A percentile compares a stretch with the other conserved stretches of the same genome.
These are phyloP conservation scores for Eragrostis curvula DNA, from an alignment of 176 grass and related monocot species.

Conservation along the genomic window DNA sequence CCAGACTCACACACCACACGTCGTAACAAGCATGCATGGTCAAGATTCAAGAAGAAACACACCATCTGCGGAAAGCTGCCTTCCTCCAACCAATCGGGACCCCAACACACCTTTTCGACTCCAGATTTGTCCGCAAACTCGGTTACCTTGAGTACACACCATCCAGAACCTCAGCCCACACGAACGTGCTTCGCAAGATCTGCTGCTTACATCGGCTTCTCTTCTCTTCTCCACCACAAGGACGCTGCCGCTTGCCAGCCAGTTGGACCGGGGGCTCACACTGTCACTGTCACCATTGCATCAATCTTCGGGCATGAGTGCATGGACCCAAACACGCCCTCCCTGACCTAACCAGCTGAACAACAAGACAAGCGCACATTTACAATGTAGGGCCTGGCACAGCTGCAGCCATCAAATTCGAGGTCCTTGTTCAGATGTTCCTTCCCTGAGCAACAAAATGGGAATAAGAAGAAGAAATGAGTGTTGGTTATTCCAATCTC, in stretches of 20 bases:
- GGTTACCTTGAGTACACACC: constrained; percentile 27
- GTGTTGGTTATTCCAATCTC: not conserved
- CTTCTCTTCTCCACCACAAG: constrained; percentile 8
- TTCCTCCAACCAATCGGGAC: constrained; percentile 32
- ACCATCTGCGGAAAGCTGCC: constrained; percentile 36
- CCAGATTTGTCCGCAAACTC: constrained; percentile 23
- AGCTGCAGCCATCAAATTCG: constrained; percentile 31
- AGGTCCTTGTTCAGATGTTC: constrained; percentile 9
- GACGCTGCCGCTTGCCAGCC: constrained; percentile 12
- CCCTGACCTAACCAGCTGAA: constrained; percentile 40
- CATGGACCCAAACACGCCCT: constrained; percentile 26
- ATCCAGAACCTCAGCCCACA: constrained; percentile 35
- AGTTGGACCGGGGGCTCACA: not conserved
- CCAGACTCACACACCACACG: constrained; percentile 3
- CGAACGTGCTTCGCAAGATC: constrained; percentile 34
- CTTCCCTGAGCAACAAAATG: constrained; percentile 29
- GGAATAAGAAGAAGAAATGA: constrained; percentile 14
- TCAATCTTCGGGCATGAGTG: constrained; percentile 34
- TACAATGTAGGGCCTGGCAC: constrained; percentile 45
- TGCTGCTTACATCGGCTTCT: not conserved
- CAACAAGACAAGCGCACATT: constrained; percentile 56
- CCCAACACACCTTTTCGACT: not conserved
- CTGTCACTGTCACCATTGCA: constrained; percentile 41
- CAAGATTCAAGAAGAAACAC: constrained; percentile 6
- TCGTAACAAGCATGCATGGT: not conserved